Percentiles rank a stretch among this genome's conserved stretches.
Evolutionary conservation across 768 basidiomycete genomes (phyloP).

Genomic region (Strobilomyces confusus): DNA sequence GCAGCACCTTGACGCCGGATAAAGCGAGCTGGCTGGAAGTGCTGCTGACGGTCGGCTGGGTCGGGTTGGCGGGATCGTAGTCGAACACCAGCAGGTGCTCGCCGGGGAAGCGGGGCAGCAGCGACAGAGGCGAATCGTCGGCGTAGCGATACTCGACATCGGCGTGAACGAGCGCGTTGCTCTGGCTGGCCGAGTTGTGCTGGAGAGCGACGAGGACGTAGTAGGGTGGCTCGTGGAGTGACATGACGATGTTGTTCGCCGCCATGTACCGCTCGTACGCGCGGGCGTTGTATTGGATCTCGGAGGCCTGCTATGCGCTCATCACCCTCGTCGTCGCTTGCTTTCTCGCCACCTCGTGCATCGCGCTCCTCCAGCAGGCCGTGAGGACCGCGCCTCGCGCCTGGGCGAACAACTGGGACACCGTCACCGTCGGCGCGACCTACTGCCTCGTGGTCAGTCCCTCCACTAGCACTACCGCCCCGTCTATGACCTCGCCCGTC

Average conservation of each 20-base stretch:
- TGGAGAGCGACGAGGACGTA: slow-evolving; percentile 59
- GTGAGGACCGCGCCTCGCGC: slow-evolving; percentile 58
- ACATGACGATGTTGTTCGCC: slow-evolving; percentile 1
- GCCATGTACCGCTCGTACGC: slow-evolving; percentile 31
- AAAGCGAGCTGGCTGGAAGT: slow-evolving; percentile 46
- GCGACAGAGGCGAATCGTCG: slow-evolving; percentile 67
- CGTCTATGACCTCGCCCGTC: not conserved
- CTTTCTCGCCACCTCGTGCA: slow-evolving; percentile 58
- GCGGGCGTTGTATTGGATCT: slow-evolving; percentile 46
- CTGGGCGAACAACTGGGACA: slow-evolving; percentile 64
- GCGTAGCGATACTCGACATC: slow-evolving; percentile 77
- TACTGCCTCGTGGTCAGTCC: slow-evolving; percentile 62
- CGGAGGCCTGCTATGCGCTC: slow-evolving; percentile 50
- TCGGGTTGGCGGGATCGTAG: slow-evolving; percentile 45
- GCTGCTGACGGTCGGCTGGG: slow-evolving; percentile 48
- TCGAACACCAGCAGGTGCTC: slow-evolving; percentile 77
- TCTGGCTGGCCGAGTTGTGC: slow-evolving; percentile 34
- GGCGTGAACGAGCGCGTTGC: slow-evolving; percentile 50
- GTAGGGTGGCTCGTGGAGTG: slow-evolving; percentile 43
- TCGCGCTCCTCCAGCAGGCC: slow-evolving; percentile 66
- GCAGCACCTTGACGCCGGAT: slow-evolving; percentile 60
- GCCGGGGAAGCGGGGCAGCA: slow-evolving; percentile 55
- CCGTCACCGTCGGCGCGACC: slow-evolving; percentile 63
- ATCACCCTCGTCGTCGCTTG: slow-evolving; percentile 48
- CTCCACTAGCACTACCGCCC: not conserved